phyloP scores from a whole-genome alignment of 1,139 yeast species.

The Meyerozyma smithsonii region DNA sequence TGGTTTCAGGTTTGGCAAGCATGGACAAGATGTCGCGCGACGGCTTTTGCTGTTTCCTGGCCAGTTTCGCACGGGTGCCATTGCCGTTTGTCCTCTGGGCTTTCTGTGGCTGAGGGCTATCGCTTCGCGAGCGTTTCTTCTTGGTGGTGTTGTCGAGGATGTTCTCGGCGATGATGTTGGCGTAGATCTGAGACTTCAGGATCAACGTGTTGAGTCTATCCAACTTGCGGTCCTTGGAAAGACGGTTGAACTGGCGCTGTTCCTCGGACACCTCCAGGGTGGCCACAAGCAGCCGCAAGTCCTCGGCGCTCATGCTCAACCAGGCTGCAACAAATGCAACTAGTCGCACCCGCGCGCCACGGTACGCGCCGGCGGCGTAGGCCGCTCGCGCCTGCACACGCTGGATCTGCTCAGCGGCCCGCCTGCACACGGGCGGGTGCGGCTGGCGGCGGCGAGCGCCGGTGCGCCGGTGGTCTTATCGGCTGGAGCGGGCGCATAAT shows the following conservation, averaged over 20 bases:
- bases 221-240: slow-evolving; percentile 44
- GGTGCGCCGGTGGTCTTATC: not conserved
- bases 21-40: slow-evolving; percentile 23
- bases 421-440: too few species aligned
- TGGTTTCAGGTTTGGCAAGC: slow-evolving; percentile 15
- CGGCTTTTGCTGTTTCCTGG: too few species aligned
- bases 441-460: not conserved
- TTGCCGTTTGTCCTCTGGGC: slow-evolving; percentile 6
- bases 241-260: slow-evolving; percentile 35
- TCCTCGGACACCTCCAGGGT: slow-evolving; percentile 17
- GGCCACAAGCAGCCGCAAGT: slow-evolving; percentile 1
- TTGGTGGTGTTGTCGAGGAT: slow-evolving; percentile 46
- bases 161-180: slow-evolving; percentile 77
- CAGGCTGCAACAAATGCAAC: too few species aligned
- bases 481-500: not conserved
- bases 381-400: too few species aligned
- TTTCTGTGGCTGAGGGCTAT: slow-evolving; percentile 11
- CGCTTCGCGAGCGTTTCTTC: slow-evolving; percentile 14
- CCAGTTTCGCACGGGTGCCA: slow-evolving; percentile 4
- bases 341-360: too few species aligned
- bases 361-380: too few species aligned
- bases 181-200: slow-evolving; percentile 77
- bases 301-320: slow-evolving; percentile 1
- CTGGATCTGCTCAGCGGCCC: too few species aligned
- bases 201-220: slow-evolving; percentile 66